Conservation (phyloP, 768 basidiomycete species). For the Lactifluus subvellereus region DNA sequence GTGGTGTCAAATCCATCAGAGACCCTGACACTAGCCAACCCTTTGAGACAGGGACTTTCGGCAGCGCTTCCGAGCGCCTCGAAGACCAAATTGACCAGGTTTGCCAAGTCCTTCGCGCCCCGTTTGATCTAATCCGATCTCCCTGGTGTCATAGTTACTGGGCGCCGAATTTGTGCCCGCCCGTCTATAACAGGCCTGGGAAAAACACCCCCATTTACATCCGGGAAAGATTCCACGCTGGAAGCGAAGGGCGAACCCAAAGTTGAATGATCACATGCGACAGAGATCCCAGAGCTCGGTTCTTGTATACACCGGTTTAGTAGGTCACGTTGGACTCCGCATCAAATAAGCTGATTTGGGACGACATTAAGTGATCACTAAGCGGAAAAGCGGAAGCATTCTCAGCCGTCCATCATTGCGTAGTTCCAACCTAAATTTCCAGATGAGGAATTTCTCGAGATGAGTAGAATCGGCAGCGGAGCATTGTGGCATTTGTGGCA, state of each 20-base stretch:
- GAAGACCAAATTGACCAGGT: slow-evolving; percentile 3
- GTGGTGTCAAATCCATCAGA: slow-evolving; percentile 10
- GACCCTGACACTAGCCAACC: not conserved
- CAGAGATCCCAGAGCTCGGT: slow-evolving; percentile 5
- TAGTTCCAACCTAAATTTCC: slow-evolving; percentile 20
- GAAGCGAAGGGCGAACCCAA: not conserved
- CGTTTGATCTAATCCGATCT: slow-evolving; percentile 10
- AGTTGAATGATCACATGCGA: not conserved
- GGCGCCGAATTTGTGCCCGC: slow-evolving; percentile 2
- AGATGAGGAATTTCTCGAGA: not conserved
- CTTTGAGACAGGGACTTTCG: slow-evolving; percentile 4
- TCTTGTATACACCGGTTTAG: not conserved
- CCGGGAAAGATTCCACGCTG: not conserved
- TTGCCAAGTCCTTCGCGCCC: slow-evolving; percentile 10
- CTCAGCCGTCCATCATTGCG: slow-evolving; percentile 11
- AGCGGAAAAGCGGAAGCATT: slow-evolving; percentile 3
- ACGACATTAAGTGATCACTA: slow-evolving; percentile 1
- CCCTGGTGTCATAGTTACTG: slow-evolving; percentile 20
- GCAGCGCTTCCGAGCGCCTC: slow-evolving; percentile 17
- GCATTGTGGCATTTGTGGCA: slow-evolving; percentile 22
- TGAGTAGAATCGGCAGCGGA: slow-evolving; percentile 9
- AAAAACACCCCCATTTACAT: not conserved
- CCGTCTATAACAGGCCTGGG: not conserved
- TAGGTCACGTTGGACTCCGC: slow-evolving; percentile 13
- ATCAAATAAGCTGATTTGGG: slow-evolving; percentile 8